Base-by-base conservation (phyloP, 2,329 filamentous ascomycete species). In the Neofusicoccum parvum region DNA sequence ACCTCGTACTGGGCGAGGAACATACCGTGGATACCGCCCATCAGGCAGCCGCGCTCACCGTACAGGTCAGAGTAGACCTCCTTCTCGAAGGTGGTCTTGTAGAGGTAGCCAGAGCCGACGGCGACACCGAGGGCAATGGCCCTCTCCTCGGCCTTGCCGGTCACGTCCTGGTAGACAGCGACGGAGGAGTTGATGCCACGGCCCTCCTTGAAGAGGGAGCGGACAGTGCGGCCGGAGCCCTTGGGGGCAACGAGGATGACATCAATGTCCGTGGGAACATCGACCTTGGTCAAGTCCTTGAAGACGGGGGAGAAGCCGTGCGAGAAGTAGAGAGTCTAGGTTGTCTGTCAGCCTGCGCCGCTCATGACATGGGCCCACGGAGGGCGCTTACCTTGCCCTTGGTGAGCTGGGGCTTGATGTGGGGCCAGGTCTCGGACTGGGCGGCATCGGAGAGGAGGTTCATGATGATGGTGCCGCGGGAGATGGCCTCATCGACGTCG, bases 1-100 rank as follows among this genome's bases (percentile, higher is more conserved):
- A 99, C 95, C 88, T 99, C 95, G 88, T 99, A 99, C 87, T 99
- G 95, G 69, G 95, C 95, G 73, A 99, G 92, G 92, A 99, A 99
- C 95, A 99, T 99, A 80, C 95, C 95, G 88, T 99, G 95, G 84
- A 99, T 99, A 83, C 95, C 95, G 75, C 95, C 95, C 95, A 99
- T 99, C 78, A 99, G 87, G 90, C 95, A 99, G 80, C 95, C 95
- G 85, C 95, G 94, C 91, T 99, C 95, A 83, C 95, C 95, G 87
- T 99, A 99, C 73, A 99, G 90, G 84, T 98, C 95, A 69, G 93
- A 97, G 91, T 96, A 97, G 80, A 99, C 95, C 87, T 99, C 95
- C 91, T 99, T 99, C 89, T 99, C 91, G 79, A 99, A 99, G 80
- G 95, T 99, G 79, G 95, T 99, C 91, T 98, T 92, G 89, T 99